These are phyloP conservation scores for Aspergillus conjunctus DNA, from an alignment of 495 filamentous ascomycete species.

Conservation along the genomic window DNA sequence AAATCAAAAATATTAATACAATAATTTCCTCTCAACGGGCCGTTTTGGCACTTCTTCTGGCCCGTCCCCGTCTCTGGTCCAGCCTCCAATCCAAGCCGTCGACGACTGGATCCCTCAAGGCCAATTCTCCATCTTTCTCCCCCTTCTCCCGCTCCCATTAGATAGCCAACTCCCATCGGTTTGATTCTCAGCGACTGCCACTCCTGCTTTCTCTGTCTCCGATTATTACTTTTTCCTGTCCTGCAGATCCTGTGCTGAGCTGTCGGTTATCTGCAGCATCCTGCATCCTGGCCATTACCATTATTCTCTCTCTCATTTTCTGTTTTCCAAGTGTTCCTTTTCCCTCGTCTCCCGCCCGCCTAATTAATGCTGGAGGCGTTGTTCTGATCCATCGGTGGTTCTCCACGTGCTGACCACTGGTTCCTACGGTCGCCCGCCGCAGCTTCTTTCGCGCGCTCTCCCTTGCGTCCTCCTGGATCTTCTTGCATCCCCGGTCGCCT, in stretches of 20 bases:
- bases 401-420: slow-evolving; percentile 33
- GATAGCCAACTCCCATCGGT: not conserved
- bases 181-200: not conserved
- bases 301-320: slow-evolving; percentile 8
- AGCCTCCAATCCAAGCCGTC: slow-evolving; percentile 24
- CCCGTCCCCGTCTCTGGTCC: slow-evolving; percentile 26
- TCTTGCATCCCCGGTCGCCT: slow-evolving; percentile 29
- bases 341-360: slow-evolving; percentile 10
- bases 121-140: slow-evolving; percentile 7
- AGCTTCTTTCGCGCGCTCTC: slow-evolving; percentile 28
- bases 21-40: slow-evolving; percentile 10
- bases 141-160: not conserved
- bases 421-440: slow-evolving; percentile 24
- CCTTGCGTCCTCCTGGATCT: slow-evolving; percentile 31
- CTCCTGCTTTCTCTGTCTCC: slow-evolving; percentile 10
- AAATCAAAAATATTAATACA: not conserved
- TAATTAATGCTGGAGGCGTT: slow-evolving; percentile 13
- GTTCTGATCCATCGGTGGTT: slow-evolving; percentile 26
- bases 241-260: slow-evolving; percentile 31
- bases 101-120: slow-evolving; percentile 11
- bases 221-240: slow-evolving; percentile 19
- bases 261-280: slow-evolving; percentile 29
- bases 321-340: not conserved
- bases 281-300: slow-evolving; percentile 19
- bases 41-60: slow-evolving; percentile 22